Percentiles rank a stretch among this genome's conserved stretches.
phyloP scores from a whole-genome alignment of 2,329 filamentous ascomycete genomes.

The Bipolaris gigantea region DNA sequence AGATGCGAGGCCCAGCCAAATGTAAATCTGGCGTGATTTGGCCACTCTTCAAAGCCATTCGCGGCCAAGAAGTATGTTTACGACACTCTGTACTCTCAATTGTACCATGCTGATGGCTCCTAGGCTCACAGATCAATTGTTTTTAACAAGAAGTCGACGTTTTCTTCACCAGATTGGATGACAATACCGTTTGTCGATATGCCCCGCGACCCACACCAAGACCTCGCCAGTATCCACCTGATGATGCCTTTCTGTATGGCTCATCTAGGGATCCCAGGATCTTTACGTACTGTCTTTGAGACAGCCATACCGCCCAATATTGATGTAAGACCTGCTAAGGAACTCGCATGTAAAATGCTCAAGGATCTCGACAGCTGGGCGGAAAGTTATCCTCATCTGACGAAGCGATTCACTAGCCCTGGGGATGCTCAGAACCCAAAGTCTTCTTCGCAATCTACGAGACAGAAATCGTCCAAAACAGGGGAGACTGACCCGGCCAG shows the following conservation, averaged over 20 bases:
- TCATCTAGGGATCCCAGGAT: conserved; percentile 18
- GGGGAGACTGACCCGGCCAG: not conserved
- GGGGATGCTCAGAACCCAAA: not conserved
- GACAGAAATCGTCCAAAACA: not conserved
- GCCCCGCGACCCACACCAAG: conserved; percentile 30
- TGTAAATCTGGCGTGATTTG: conserved; percentile 27
- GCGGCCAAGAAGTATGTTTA: conserved; percentile 33
- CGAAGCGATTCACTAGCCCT: not conserved
- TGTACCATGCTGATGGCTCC: conserved; percentile 6
- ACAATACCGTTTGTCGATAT: conserved; percentile 30
- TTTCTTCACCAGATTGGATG: conserved; percentile 35
- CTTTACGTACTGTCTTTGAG: conserved; percentile 26
- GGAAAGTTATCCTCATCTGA: not conserved
- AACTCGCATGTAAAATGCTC: conserved; percentile 21
- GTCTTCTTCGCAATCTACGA: not conserved
- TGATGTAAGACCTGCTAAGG: conserved; percentile 17
- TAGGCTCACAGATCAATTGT: conserved; percentile 34
- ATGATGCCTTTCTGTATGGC: conserved; percentile 29
- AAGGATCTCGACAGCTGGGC: conserved; percentile 13
- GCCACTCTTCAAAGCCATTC: conserved; percentile 35
- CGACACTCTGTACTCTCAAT: not conserved
- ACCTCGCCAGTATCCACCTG: conserved; percentile 32
- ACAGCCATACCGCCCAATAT: conserved; percentile 13
- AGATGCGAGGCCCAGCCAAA: conserved; percentile 35
- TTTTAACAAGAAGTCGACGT: conserved; percentile 33